phyloP scores from a whole-genome alignment of 129 eudicot genomes.

The Flaveria brownii region DNA sequence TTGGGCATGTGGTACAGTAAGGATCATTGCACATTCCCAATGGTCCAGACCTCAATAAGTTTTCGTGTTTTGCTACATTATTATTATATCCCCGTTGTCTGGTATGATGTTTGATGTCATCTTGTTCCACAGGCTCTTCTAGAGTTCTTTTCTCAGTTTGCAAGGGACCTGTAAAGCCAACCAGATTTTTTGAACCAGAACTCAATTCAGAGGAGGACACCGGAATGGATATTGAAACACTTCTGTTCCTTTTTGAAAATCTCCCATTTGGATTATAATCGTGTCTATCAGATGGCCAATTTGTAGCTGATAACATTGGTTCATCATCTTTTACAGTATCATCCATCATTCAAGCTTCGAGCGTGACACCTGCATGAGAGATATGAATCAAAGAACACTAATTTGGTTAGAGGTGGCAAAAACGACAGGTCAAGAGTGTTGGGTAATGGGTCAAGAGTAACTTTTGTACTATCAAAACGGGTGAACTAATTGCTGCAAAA shows the following conservation, averaged over 20 bases:
- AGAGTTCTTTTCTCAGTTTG: slow-evolving; percentile 41
- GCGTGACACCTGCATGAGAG: slow-evolving; percentile 38
- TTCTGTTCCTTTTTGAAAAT: slow-evolving; percentile 41
- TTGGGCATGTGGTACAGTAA: slow-evolving; percentile 78
- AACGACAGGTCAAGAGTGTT: background rate
- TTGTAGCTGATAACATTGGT: slow-evolving; percentile 46
- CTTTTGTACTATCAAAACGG: background rate
- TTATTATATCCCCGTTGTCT: slow-evolving; percentile 23
- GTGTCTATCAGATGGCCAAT: slow-evolving; percentile 36
- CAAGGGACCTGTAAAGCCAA: slow-evolving; percentile 56
- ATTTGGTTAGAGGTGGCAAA: background rate
- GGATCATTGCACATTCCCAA: slow-evolving; percentile 82
- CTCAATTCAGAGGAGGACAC: slow-evolving; percentile 35
- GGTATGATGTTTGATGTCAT: slow-evolving; percentile 7
- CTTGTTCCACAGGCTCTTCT: slow-evolving; percentile 32
- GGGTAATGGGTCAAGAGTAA: background rate
- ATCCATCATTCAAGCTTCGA: slow-evolving; percentile 51
- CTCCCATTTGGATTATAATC: slow-evolving; percentile 34
- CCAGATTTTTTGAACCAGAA: slow-evolving; percentile 27
- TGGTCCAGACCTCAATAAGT: slow-evolving; percentile 60
- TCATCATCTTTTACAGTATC: slow-evolving; percentile 51
- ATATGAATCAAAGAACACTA: slow-evolving; percentile 5
- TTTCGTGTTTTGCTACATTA: slow-evolving; percentile 52
- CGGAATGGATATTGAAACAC: slow-evolving; percentile 72
- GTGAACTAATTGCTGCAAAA: background rate